These are phyloP conservation scores for Colletotrichum sp. DNA, from an alignment of 2,329 filamentous ascomycete genomes.

Conservation along the genomic window DNA sequence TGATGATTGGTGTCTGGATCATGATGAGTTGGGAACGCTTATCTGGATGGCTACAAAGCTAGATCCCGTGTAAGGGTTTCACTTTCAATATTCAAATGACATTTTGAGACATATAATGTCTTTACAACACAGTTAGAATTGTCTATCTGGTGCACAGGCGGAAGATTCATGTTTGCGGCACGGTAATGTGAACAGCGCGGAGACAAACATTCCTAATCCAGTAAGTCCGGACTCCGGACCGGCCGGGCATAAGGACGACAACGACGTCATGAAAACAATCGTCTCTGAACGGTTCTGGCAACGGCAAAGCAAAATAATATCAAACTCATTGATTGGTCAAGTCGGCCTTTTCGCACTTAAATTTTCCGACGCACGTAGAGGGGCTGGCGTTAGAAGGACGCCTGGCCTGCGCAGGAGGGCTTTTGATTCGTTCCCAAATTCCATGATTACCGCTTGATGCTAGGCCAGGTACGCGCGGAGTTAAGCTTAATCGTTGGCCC, in stretches of 20 bases:
- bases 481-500: neutral
- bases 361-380: neutral
- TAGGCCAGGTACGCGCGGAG: neutral
- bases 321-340: neutral
- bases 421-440: neutral
- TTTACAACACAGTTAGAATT: no score
- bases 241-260: neutral
- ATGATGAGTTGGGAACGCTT: neutral
- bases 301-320: neutral
- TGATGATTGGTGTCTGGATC: neutral
- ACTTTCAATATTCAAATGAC: fast-evolving
- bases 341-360: neutral
- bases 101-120: neutral
- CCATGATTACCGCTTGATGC: neutral
- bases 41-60: neutral
- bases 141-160: neutral
- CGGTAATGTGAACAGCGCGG: neutral
- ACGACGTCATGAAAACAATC: neutral
- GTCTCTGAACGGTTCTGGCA: neutral
- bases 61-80: neutral
- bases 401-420: neutral
- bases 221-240: neutral
- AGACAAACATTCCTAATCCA: neutral
- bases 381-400: neutral
- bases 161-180: neutral